Evolutionary conservation across 768 basidiomycete species (phyloP).

Genomic region (Auricularia cornea): DNA sequence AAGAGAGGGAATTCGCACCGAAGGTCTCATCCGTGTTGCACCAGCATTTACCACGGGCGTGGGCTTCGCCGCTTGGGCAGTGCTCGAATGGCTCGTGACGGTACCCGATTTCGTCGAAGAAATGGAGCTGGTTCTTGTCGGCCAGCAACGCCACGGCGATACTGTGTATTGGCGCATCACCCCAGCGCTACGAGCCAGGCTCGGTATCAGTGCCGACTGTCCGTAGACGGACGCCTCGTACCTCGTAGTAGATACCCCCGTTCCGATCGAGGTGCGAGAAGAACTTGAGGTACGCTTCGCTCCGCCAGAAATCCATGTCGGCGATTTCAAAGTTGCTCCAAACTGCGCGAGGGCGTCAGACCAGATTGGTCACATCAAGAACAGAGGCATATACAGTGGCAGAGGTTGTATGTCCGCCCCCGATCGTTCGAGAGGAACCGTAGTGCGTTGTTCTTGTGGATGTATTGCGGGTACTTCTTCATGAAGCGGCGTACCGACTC

Average conservation of each 20-base stretch:
- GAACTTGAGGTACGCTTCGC: conserved; percentile 72
- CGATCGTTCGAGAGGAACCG: conserved; percentile 66
- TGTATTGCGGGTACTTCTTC: conserved; percentile 47
- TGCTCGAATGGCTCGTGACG: conserved; percentile 92
- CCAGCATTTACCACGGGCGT: conserved; percentile 77
- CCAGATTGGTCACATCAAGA: no score
- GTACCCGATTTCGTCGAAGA: conserved; percentile 93
- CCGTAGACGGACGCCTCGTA: conserved; percentile 21
- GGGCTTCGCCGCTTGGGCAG: conserved; percentile 71
- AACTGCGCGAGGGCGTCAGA: conserved; percentile 45
- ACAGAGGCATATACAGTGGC: conserved; percentile 70
- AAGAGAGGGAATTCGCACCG: conserved; percentile 31
- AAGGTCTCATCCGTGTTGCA: conserved; percentile 68
- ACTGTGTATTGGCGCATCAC: conserved; percentile 87
- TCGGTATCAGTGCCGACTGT: neutral
- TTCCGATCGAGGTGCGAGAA: conserved; percentile 72
- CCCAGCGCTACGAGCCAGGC: conserved; percentile 57
- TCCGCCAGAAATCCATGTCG: conserved; percentile 74
- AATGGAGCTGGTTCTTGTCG: conserved; percentile 83
- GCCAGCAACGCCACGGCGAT: conserved; percentile 89
- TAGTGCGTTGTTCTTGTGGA: conserved; percentile 61
- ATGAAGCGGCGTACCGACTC: conserved; percentile 65
- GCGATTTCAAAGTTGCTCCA: conserved; percentile 96
- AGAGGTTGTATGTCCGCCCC: conserved; percentile 65
- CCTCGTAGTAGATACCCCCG: conserved; percentile 90